These are phyloP conservation scores for Psilocybe cyanescens DNA, from an alignment of 768 basidiomycete genomes.

Conservation along the genomic window DNA sequence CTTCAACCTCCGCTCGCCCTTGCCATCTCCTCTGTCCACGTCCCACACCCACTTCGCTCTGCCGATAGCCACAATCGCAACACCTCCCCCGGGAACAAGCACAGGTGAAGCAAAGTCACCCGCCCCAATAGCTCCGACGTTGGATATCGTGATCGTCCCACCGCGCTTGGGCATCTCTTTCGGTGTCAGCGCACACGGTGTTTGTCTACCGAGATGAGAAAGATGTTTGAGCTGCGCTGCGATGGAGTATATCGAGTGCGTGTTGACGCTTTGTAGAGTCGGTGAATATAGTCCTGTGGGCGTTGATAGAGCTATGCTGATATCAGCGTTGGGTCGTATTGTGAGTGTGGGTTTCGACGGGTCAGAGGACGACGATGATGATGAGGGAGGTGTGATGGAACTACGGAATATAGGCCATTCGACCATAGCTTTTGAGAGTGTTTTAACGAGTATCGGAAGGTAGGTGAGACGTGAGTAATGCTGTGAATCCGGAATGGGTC, in stretches of 20 bases:
- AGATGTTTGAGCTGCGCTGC: constrained; percentile 65
- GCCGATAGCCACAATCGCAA: constrained; percentile 85
- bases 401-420: constrained; percentile 87
- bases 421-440: constrained; percentile 76
- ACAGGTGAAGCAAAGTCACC: constrained; percentile 76
- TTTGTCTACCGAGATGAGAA: constrained; percentile 66
- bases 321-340: constrained; percentile 75
- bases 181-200: constrained; percentile 64
- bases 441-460: constrained; percentile 84
- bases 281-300: constrained; percentile 86
- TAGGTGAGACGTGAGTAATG: constrained; percentile 75
- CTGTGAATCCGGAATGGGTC: constrained; percentile 50
- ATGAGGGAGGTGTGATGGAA: constrained; percentile 56
- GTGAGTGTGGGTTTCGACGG: constrained; percentile 66
- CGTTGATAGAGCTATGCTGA: constrained; percentile 77
- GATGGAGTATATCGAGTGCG: constrained; percentile 60
- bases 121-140: constrained; percentile 79
- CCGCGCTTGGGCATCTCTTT: constrained; percentile 76
- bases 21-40: constrained; percentile 46
- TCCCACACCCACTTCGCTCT: constrained; percentile 80
- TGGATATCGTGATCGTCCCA: constrained; percentile 81
- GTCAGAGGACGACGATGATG: constrained; percentile 6
- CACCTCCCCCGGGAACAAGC: constrained; percentile 80
- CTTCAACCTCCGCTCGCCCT: constrained; percentile 33
- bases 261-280: constrained; percentile 60